Conservation (phyloP, 495 filamentous ascomycete genomes). For the Rostrohypoxylon terebratum region DNA sequence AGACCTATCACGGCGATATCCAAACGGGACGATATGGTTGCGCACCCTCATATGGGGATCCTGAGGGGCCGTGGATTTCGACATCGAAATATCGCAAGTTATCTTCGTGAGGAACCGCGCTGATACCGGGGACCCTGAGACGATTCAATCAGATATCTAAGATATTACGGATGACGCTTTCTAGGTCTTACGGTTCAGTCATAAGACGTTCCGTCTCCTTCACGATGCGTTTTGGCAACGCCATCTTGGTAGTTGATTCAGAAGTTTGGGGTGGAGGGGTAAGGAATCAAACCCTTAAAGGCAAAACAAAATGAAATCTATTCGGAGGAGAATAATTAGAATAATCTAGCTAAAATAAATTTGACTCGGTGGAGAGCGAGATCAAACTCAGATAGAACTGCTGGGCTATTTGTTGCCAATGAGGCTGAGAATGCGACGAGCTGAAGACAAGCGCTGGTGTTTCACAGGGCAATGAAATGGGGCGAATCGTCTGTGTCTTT, state of each 20-base stretch:
- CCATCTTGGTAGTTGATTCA: constrained; percentile 61
- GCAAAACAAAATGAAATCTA: not conserved
- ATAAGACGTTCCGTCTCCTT: constrained; percentile 99
- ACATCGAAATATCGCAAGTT: constrained; percentile 99
- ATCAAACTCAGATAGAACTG: not conserved
- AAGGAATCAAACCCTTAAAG: not conserved
- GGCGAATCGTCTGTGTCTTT: not conserved
- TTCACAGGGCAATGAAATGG: not conserved
- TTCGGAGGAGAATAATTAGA: not conserved
- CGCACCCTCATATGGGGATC: constrained; percentile 91
- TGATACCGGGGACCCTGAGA: constrained; percentile 91
- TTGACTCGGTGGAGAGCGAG: not conserved
- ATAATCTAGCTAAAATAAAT: not conserved
- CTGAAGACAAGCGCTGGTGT: constrained; percentile 3
- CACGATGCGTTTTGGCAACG: constrained; percentile 93
- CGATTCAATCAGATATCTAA: constrained; percentile 29
- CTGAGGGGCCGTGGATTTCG: constrained; percentile 91
- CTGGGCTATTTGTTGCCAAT: not conserved
- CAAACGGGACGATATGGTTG: not conserved
- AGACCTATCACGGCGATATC: not conserved
- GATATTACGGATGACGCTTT: not conserved
- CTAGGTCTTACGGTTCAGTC: constrained; percentile 84
- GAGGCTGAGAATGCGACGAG: constrained; percentile 5
- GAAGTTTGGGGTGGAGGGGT: not conserved
- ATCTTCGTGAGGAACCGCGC: constrained; percentile 96